These are phyloP conservation scores for Syzygium malaccense DNA, from an alignment of 441 rosid species.

Conservation along the genomic window DNA sequence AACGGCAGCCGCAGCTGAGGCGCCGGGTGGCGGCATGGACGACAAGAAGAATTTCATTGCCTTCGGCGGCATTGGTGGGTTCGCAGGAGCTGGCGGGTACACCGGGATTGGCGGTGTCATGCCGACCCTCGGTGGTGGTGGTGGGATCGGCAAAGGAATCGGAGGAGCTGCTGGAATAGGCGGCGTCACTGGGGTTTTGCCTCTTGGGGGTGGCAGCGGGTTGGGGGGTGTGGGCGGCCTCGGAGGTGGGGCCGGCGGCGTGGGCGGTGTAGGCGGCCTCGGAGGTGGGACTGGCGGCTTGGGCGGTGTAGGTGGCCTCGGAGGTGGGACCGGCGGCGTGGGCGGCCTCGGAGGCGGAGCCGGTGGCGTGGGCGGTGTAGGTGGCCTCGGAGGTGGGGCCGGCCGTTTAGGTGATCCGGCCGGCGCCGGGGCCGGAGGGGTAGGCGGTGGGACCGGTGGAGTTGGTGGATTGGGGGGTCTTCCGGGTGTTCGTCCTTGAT, in stretches of 20 bases:
- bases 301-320: background rate
- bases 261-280: background rate
- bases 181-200: background rate
- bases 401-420: background rate
- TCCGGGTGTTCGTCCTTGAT: background rate
- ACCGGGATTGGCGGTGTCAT: background rate
- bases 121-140: background rate
- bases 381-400: background rate
- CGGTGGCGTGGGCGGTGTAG: background rate
- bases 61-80: background rate
- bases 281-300: background rate
- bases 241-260: background rate
- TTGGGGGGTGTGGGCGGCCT: background rate
- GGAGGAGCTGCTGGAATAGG: background rate
- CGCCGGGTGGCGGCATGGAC: background rate
- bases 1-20: background rate
- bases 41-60: conserved; percentile 7
- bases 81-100: background rate
- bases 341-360: background rate
- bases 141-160: conserved; percentile 5
- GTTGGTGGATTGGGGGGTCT: background rate
- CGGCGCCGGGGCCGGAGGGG: background rate
- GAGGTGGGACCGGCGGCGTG: background rate
- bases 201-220: background rate
- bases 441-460: background rate